These are phyloP conservation scores for Nigrospora sphaerica DNA, from an alignment of 2,329 filamentous ascomycete genomes.

Conservation along the genomic window DNA sequence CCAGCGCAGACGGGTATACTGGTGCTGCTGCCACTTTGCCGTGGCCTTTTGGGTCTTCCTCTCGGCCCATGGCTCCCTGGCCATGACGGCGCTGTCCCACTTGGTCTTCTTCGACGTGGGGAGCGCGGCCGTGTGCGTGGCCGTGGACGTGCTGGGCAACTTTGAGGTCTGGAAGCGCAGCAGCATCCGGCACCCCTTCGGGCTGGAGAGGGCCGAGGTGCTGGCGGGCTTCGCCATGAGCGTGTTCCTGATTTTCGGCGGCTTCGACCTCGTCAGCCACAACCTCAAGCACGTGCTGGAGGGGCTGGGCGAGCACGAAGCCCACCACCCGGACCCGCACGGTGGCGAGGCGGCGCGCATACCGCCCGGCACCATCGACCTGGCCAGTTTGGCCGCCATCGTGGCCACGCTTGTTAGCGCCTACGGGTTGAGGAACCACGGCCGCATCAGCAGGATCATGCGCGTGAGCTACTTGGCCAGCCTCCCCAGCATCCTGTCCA, in stretches of 20 bases:
- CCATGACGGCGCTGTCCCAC: constrained; percentile 87
- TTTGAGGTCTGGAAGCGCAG: constrained; percentile 97
- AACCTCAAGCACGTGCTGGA: constrained; percentile 91
- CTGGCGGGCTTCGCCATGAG: constrained; percentile 94
- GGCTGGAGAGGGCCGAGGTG: constrained; percentile 85
- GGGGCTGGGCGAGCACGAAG: constrained; percentile 56
- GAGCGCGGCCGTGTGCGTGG: constrained; percentile 83
- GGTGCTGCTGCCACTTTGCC: constrained; percentile 83
- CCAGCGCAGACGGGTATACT: constrained; percentile 75
- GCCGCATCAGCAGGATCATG: constrained; percentile 87
- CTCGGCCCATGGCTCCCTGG: constrained; percentile 76
- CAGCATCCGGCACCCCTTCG: constrained; percentile 89
- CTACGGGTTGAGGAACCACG: constrained; percentile 82
- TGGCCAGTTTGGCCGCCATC: constrained; percentile 76
- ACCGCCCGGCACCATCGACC: constrained; percentile 69
- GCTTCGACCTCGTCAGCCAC: constrained; percentile 90
- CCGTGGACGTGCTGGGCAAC: constrained; percentile 87
- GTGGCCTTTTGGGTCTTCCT: constrained; percentile 82
- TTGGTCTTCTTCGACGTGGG: constrained; percentile 93
- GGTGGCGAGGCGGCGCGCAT: constrained; percentile 40
- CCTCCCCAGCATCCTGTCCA: constrained; percentile 80
- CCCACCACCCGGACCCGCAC: constrained; percentile 65
- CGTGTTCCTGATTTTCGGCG: constrained; percentile 94
- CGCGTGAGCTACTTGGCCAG: constrained; percentile 75
- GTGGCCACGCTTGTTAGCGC: constrained; percentile 78